Evolutionary conservation across 768 basidiomycete species (phyloP).

Genomic region (Hortiboletus campestris): DNA sequence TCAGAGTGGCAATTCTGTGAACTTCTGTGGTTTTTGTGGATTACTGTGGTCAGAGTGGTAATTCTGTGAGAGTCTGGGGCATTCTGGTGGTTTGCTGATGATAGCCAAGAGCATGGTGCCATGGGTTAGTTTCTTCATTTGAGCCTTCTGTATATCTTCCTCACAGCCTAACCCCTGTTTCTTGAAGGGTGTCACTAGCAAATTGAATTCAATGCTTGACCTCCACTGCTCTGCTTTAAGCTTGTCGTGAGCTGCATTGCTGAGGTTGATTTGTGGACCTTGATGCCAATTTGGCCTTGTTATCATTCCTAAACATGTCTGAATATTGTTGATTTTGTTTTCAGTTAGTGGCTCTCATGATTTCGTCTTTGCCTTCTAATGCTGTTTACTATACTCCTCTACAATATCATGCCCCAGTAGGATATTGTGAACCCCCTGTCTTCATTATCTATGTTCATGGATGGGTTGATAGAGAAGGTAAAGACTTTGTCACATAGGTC

Average conservation of each 20-base stretch:
- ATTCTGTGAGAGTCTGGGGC: no score
- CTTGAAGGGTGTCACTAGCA: slow-evolving; percentile 26
- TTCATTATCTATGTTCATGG: no score
- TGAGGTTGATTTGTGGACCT: slow-evolving; percentile 23
- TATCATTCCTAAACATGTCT: neutral
- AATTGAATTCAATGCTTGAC: slow-evolving; percentile 22
- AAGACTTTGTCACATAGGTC: no score
- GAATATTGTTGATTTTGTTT: neutral
- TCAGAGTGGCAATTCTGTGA: no score
- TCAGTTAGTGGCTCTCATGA: neutral
- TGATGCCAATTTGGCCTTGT: slow-evolving; percentile 13
- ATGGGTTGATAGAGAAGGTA: no score
- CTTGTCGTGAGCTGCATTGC: slow-evolving; percentile 29
- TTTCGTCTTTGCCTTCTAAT: neutral
- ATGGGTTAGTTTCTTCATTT: slow-evolving; percentile 15
- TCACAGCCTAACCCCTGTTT: slow-evolving; percentile 20
- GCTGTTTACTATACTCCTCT: neutral
- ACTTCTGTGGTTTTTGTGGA: no score
- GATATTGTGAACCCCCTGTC: no score
- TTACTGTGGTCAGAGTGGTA: no score
- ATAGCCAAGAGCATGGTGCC: slow-evolving; percentile 25
- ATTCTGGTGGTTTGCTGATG: no score
- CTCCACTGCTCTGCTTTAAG: slow-evolving; percentile 36
- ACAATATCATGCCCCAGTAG: no score
- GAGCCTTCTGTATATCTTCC: neutral